Conservation (phyloP, 306 rosid genomes). For the Sechiopsis laciniata region DNA sequence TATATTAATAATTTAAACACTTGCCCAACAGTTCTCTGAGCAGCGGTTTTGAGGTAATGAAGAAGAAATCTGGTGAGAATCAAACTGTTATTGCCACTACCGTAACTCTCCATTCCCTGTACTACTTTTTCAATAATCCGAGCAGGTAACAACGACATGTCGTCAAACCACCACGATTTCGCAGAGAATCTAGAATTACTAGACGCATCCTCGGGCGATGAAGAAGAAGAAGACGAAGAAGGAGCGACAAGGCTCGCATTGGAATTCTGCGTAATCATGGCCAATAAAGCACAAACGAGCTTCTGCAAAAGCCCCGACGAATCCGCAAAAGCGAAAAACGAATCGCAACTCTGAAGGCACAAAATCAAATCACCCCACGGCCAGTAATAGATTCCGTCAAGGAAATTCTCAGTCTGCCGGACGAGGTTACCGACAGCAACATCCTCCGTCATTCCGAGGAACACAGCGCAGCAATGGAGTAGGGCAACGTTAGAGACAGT, state of each 20-base stretch:
- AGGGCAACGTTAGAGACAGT: conserved; percentile 48
- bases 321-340: conserved; percentile 36
- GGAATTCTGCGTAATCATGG: conserved; percentile 49
- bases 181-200: conserved; percentile 31
- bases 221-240: conserved; percentile 41
- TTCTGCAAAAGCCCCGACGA: conserved; percentile 50
- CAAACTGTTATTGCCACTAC: conserved; percentile 40
- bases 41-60: conserved; percentile 45
- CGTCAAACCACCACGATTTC: conserved; percentile 71
- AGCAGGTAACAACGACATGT: conserved; percentile 51
- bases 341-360: conserved; percentile 41
- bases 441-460: conserved; percentile 56
- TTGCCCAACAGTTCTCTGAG: conserved; percentile 23
- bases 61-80: conserved; percentile 60
- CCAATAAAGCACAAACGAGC: conserved; percentile 44
- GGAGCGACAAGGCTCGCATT: conserved; percentile 30
- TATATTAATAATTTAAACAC: background rate
- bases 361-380: conserved; percentile 45
- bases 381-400: conserved; percentile 52
- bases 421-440: conserved; percentile 43
- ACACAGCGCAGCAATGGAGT: conserved; percentile 51
- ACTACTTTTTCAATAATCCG: conserved; percentile 52
- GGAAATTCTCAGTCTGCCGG: conserved; percentile 45
- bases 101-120: conserved; percentile 39
- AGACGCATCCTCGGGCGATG: conserved; percentile 36